Evolutionary conservation across 2,329 filamentous ascomycete genomes (phyloP), one percentile per base, ranked within the genome.

Genomic region (Claviceps monticola): DNA sequence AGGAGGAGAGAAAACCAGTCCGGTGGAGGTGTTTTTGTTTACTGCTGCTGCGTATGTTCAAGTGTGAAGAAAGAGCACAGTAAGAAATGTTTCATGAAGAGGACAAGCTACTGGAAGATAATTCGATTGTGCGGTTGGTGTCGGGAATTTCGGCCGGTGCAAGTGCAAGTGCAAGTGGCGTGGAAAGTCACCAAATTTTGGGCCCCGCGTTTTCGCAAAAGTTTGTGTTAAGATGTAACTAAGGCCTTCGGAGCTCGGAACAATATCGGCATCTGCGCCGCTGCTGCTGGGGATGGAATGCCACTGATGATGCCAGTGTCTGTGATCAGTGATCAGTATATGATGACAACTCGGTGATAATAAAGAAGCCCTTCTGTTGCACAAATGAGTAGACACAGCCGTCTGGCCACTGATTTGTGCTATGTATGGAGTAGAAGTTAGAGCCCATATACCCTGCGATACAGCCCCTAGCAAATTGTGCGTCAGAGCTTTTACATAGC

Each of bases 71-170:
- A 6, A 2, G 19, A 9, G 7, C 16, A 8, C 23, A 44, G 38
- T 2, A 5, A 44, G 34, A 26, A 29, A 44, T 42, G 17, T 23
- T 34, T 34, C 44, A 48, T 44, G 23, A 45, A 14, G 13, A 8
- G 5, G 49, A 41, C 45, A 51, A 49, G 48, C 46, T 36, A 23
- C 14, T 36, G 36, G 36, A 17, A 14, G 29, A 42, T 19, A 34
- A 37, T 37, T 39, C 46, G 46, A 38, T 53, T 53, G 23, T 43
- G 48, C 36, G 51, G 51, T 53, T 36, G 48, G 48, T 47, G 48
- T 53, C 48, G 29, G 51, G 14, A 34, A 42, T 19, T 37, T 23
- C 9, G 16, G 45, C n/a, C 43, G 19, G 26, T 36, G 26, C 11
- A 17, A 14, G 23, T 36, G 26, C 11, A 17, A 14, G 23, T 46